Evolutionary conservation across 129 eudicot genomes (phyloP), one percentile per base, ranked within the genome.

Genomic region (Gnaphalium uliginosum): DNA sequence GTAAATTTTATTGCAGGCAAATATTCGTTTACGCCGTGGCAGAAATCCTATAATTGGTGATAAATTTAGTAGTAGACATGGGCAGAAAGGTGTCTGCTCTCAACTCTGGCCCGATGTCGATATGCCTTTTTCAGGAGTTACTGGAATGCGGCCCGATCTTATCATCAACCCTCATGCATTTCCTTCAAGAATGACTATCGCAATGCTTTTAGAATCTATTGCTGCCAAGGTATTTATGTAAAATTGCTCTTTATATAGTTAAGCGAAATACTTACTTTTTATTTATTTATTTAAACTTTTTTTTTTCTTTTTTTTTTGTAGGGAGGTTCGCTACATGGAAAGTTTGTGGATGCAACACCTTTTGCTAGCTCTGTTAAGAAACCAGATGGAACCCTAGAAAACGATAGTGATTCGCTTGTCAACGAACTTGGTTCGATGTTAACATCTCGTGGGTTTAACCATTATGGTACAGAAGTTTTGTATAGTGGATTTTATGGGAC

Each of bases 41-140:
- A 85, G 98, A 73, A 94, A 94, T 81, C 98, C 98, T 1, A 35
- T 91, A 33, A 90, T 94, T 32, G 98, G 98, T 51, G 98, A 94
- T 80, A 94, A 94, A 71, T 94, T 94, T 75, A 94, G 98, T 72
- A 94, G 98, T 68, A 87, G 98, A 70, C 98, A 94, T 74, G 98
- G 97, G 69, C 98, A 94, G 68, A 94, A 94, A 79, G 98, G 98
- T 72, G 98, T 94, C n/a, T 94, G 98, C 81, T 94, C 98, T 56
- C 98, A 92, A 81, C 82, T 90, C 35, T 94, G 97, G 98, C 87
- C 92, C 43, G 98, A 94, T 71, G 69, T 77, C 3, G 96, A 94
- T 81, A 94, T 94, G 98, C 98, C 98, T 24, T 90, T 90, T 84
- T 88, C 97, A 33, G 96, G 85, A 72, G 80, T 37, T 24, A 88